phyloP scores from a whole-genome alignment of 1,284 basidiomycete genomes.

The Sporisorium sorghi region DNA sequence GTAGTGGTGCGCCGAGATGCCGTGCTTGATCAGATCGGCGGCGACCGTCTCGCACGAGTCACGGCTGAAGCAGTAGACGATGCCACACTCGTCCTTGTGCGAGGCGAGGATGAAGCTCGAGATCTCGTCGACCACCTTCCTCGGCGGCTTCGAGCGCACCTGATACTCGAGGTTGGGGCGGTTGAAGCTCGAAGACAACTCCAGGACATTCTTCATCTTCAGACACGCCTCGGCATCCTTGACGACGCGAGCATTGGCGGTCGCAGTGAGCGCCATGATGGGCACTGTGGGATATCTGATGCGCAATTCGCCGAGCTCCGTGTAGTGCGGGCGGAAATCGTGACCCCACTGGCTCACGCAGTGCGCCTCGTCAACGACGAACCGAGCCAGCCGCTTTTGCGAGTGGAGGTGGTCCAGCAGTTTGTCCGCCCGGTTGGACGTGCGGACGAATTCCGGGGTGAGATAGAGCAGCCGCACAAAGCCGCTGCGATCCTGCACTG shows the following conservation, averaged over 20 bases:
- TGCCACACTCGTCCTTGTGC: slow-evolving; percentile 78
- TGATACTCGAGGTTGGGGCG: slow-evolving; percentile 85
- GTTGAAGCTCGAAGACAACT: slow-evolving; percentile 85
- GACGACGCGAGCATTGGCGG: slow-evolving; percentile 82
- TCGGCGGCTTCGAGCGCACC: slow-evolving; percentile 75
- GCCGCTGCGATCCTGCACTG: slow-evolving; percentile 71
- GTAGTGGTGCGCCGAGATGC: slow-evolving; percentile 81
- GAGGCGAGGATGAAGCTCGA: slow-evolving; percentile 77
- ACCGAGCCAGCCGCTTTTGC: slow-evolving; percentile 79
- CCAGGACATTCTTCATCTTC: slow-evolving; percentile 72
- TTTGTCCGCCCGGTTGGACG: slow-evolving; percentile 72
- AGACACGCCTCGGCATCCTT: slow-evolving; percentile 82
- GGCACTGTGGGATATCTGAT: slow-evolving; percentile 81
- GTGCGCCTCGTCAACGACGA: slow-evolving; percentile 96
- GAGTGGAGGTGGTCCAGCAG: slow-evolving; percentile 76
- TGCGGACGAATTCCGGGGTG: slow-evolving; percentile 83
- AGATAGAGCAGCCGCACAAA: slow-evolving; percentile 80
- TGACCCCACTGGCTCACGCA: slow-evolving; percentile 88
- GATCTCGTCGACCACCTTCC: slow-evolving; percentile 76
- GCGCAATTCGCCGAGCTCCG: slow-evolving; percentile 77
- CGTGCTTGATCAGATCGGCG: slow-evolving; percentile 74
- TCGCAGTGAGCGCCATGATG: slow-evolving; percentile 96
- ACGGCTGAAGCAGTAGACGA: slow-evolving; percentile 85
- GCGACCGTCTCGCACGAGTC: slow-evolving; percentile 84
- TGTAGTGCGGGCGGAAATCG: slow-evolving; percentile 77